Evolutionary conservation across 306 rosid genomes (phyloP).

Genomic region (Fragaria nilgerrensis): DNA sequence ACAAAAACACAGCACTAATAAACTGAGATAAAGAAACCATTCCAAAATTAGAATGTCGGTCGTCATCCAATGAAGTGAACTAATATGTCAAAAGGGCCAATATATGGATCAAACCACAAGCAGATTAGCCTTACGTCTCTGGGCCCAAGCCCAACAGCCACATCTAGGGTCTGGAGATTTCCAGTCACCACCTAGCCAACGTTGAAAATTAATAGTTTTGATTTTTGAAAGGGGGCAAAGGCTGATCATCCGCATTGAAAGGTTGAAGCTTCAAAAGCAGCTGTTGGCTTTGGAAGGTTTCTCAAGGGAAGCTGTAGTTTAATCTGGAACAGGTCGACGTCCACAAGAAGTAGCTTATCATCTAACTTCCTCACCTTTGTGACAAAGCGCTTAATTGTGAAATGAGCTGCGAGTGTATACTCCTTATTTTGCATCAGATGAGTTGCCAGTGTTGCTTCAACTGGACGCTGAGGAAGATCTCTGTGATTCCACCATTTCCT

Average conservation of each 20-base stretch:
- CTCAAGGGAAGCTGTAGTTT: neutral
- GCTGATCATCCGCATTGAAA: neutral
- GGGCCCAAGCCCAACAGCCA: neutral
- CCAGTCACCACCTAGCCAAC: no score
- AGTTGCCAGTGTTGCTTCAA: neutral
- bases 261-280: neutral
- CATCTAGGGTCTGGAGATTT: neutral
- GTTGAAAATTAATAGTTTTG: no score
- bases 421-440: neutral
- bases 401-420: no score
- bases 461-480: neutral
- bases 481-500: neutral
- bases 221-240: neutral
- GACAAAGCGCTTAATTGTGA: no score
- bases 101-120: neutral
- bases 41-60: neutral
- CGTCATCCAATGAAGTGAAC: neutral
- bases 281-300: neutral
- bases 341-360: neutral
- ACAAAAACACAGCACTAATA: neutral
- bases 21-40: neutral
- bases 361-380: neutral
- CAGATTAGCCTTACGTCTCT: neutral
- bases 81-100: neutral
- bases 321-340: neutral